Conservation (phyloP, 2,329 filamentous ascomycete species). For the Annulohypoxylon truncatum region DNA sequence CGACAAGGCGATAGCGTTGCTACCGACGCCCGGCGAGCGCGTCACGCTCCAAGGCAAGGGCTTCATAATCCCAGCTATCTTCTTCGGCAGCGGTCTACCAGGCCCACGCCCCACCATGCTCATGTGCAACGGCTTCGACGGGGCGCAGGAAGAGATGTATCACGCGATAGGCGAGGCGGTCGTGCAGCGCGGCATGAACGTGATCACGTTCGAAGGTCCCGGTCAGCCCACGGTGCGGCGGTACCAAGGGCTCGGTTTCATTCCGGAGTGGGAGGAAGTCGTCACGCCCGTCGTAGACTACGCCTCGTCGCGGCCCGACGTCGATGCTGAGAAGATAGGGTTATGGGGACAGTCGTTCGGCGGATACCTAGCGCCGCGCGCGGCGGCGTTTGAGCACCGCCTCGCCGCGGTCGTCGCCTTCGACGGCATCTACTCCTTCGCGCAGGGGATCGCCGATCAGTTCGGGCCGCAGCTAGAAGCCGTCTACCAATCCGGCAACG, state of each 20-base stretch:
- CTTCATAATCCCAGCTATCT: conserved; percentile 41
- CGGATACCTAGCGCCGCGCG: conserved; percentile 38
- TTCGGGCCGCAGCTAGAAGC: conserved; percentile 36
- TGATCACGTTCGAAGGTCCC: conserved; percentile 42
- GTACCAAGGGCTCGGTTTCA: conserved; percentile 39
- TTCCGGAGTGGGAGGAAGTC: conserved; percentile 39
- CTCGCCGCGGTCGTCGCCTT: conserved; percentile 36
- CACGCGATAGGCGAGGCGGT: conserved; percentile 48
- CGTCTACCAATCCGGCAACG: conserved; percentile 36
- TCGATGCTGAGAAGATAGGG: conserved; percentile 31
- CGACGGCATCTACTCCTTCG: conserved; percentile 38
- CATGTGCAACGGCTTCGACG: conserved; percentile 53
- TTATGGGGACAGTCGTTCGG: conserved; percentile 35
- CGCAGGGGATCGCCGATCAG: conserved; percentile 7
- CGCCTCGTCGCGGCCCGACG: conserved; percentile 24
- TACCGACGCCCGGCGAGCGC: conserved; percentile 50
- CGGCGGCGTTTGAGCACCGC: conserved; percentile 48
- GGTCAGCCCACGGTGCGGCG: conserved; percentile 38
- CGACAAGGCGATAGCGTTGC: conserved; percentile 45
- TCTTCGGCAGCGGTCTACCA: conserved; percentile 30
- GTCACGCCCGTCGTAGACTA: conserved; percentile 39
- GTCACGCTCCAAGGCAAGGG: conserved; percentile 46
- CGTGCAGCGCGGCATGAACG: conserved; percentile 47
- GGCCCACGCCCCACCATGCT: conserved; percentile 50
- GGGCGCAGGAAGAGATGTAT: conserved; percentile 53